A percentile compares a stretch with the other conserved stretches of the same genome.
phyloP scores from a whole-genome alignment of 2,329 filamentous ascomycete species.

The Alternaria angustiovoidea region DNA sequence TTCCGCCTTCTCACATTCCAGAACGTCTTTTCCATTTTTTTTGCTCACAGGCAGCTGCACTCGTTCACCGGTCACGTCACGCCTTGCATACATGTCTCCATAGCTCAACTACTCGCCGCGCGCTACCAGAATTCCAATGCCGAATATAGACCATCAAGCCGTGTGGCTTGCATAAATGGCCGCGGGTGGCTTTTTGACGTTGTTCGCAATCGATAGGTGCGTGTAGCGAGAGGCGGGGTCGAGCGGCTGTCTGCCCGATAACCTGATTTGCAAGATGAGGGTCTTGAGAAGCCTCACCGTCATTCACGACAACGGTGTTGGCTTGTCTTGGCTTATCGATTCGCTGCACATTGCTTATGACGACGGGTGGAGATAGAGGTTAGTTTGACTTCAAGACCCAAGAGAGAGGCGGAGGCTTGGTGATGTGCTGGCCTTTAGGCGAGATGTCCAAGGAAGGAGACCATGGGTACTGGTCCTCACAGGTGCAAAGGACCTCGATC shows the following conservation, averaged over 20 bases:
- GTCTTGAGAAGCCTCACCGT: not conserved
- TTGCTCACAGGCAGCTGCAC: not conserved
- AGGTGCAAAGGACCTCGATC: not conserved
- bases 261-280: not conserved
- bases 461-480: not conserved
- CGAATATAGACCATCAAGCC: not conserved
- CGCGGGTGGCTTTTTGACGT: not conserved
- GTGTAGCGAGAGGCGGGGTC: constrained; percentile 1
- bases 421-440: not conserved
- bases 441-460: not conserved
- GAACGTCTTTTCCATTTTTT: not conserved
- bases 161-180: constrained; percentile 1
- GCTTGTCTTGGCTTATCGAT: not conserved
- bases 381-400: not conserved
- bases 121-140: not conserved
- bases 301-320: not conserved
- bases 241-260: not conserved
- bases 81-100: not conserved
- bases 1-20: not conserved
- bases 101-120: not conserved
- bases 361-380: not conserved
- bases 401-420: not conserved
- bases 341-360: not conserved
- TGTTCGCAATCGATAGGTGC: not conserved
- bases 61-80: not conserved